Conservation (phyloP, 345 rosid genomes). For the Conringia planisiliqua region DNA sequence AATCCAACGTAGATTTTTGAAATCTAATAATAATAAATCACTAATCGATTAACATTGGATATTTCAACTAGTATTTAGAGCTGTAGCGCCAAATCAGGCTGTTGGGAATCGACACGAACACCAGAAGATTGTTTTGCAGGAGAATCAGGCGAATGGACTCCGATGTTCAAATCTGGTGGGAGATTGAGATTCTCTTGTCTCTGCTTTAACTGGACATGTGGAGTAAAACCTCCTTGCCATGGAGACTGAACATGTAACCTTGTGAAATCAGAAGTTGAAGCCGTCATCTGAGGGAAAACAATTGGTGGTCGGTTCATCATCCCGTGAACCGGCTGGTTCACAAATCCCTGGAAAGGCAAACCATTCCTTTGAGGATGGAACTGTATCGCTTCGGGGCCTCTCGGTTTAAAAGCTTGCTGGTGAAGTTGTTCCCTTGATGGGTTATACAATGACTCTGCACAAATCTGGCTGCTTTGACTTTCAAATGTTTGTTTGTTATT, state of each 20-base stretch:
- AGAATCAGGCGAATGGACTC: slow-evolving; percentile 85
- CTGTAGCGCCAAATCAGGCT: slow-evolving; percentile 93
- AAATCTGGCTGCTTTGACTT: slow-evolving; percentile 45
- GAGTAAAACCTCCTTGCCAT: slow-evolving; percentile 54
- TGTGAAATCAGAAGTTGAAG: slow-evolving; percentile 48
- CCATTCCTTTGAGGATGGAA: slow-evolving; percentile 47
- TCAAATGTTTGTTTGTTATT: slow-evolving; percentile 49
- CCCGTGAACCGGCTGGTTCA: slow-evolving; percentile 40
- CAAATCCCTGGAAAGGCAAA: slow-evolving; percentile 57
- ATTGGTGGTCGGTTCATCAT: slow-evolving; percentile 45
- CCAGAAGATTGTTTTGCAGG: slow-evolving; percentile 78
- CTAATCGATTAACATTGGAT: background rate
- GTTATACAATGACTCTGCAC: slow-evolving; percentile 60
- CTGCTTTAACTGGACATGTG: slow-evolving; percentile 52
- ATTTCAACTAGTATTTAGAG: slow-evolving; percentile 39
- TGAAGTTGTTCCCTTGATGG: slow-evolving; percentile 55
- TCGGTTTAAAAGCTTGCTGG: slow-evolving; percentile 42
- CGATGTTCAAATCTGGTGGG: slow-evolving; percentile 87
- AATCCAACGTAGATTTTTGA: background rate
- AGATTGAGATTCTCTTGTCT: slow-evolving; percentile 55
- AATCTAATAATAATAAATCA: background rate
- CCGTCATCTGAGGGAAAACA: slow-evolving; percentile 51
- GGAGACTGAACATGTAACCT: slow-evolving; percentile 60
- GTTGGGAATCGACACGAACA: slow-evolving; percentile 72
- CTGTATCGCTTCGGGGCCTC: slow-evolving; percentile 49